phyloP scores from a whole-genome alignment of 2,329 filamentous ascomycete species.

The Nemania sp. region DNA sequence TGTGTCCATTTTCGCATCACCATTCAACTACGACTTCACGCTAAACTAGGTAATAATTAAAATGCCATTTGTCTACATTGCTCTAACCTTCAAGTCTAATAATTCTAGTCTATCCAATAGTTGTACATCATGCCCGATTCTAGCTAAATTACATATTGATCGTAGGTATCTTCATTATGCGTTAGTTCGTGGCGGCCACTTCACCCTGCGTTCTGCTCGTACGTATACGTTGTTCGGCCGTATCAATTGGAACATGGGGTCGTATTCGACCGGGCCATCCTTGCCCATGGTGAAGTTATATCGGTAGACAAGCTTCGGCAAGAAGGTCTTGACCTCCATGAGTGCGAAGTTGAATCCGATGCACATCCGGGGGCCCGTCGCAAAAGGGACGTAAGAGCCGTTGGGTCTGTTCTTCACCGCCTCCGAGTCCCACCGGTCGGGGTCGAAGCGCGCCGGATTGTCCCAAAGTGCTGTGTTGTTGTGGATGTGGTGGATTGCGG shows the following conservation, averaged over 20 bases:
- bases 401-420: conserved; percentile 62
- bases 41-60: background rate
- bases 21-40: no score
- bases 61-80: background rate
- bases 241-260: conserved; percentile 70
- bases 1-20: no score
- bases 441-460: conserved; percentile 68
- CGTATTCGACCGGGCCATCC: conserved; percentile 66
- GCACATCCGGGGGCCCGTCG: conserved; percentile 67
- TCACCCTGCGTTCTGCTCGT: conserved; percentile 60
- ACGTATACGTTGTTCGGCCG: conserved; percentile 67
- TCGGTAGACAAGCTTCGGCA: conserved; percentile 69
- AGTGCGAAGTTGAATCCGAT: conserved; percentile 75
- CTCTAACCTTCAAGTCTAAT: conserved; percentile 11
- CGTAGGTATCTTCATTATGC: conserved; percentile 8
- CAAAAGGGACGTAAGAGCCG: conserved; percentile 69
- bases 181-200: conserved; percentile 57
- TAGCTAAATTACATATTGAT: background rate
- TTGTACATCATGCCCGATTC: background rate
- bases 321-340: conserved; percentile 69
- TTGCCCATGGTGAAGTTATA: conserved; percentile 67
- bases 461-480: conserved; percentile 68
- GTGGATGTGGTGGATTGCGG: conserved; percentile 63
- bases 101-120: background rate
- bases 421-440: conserved; percentile 69